These are phyloP conservation scores for Prunus mume DNA, from an alignment of 306 rosid species.

Conservation along the genomic window DNA sequence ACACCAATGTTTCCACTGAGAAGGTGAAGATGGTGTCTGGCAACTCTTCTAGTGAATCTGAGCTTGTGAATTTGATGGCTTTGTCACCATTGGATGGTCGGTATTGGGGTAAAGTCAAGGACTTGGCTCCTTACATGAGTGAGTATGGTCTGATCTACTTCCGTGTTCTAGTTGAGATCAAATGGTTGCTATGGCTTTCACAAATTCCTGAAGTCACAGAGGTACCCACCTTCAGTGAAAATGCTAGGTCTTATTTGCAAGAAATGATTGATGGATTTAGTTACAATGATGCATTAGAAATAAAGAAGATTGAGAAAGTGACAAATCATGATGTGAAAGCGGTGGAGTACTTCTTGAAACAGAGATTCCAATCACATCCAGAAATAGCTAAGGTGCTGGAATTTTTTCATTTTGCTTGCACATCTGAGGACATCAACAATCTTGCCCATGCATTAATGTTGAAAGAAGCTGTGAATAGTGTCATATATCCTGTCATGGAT, in stretches of 20 bases:
- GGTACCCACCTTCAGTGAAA: slow-evolving; percentile 68
- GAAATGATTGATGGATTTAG: slow-evolving; percentile 51
- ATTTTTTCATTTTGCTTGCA: slow-evolving; percentile 88
- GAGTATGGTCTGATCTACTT: slow-evolving; percentile 58
- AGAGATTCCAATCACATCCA: slow-evolving; percentile 59
- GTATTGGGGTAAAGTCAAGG: slow-evolving; percentile 59
- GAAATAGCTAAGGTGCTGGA: slow-evolving; percentile 84
- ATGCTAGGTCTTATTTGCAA: slow-evolving; percentile 50
- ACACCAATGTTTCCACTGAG: background rate
- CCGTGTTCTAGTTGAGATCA: slow-evolving; percentile 66
- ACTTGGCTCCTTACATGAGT: slow-evolving; percentile 53
- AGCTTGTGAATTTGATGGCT: slow-evolving; percentile 53
- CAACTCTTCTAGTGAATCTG: slow-evolving; percentile 22
- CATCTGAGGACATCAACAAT: slow-evolving; percentile 90
- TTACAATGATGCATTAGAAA: slow-evolving; percentile 57
- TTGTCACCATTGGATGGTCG: slow-evolving; percentile 79
- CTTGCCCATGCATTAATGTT: slow-evolving; percentile 88
- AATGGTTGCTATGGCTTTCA: slow-evolving; percentile 73
- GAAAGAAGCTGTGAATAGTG: slow-evolving; percentile 58
- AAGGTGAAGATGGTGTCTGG: slow-evolving; percentile 16
- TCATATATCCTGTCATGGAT: slow-evolving; percentile 69
- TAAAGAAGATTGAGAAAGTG: slow-evolving; percentile 69
- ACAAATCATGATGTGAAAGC: slow-evolving; percentile 92
- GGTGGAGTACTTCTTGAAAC: slow-evolving; percentile 82
- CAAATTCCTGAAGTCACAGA: slow-evolving; percentile 61